Conservation (phyloP, 441 rosid species). For the Adansonia rubrostipa region DNA sequence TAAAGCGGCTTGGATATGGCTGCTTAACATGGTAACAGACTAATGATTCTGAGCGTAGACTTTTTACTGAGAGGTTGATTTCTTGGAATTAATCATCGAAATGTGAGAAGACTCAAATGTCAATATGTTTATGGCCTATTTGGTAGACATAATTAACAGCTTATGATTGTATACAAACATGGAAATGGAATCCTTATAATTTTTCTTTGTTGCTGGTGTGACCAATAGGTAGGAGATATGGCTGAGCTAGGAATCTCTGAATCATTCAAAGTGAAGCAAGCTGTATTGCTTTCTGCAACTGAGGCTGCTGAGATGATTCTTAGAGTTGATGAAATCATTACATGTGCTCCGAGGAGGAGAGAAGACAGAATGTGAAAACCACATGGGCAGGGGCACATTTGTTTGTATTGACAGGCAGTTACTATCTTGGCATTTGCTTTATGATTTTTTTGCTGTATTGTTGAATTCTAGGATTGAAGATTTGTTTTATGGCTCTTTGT, state of each 20-base stretch:
- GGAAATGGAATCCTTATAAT: background rate
- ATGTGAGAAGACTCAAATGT: background rate
- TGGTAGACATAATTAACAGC: background rate
- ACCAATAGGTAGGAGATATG: slow-evolving; percentile 82
- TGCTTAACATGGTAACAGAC: background rate
- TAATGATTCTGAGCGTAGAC: background rate
- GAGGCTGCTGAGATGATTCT: slow-evolving; percentile 99
- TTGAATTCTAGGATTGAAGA: slow-evolving; percentile 6
- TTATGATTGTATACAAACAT: background rate
- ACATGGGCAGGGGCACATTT: background rate
- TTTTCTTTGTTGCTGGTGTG: background rate
- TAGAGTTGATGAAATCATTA: slow-evolving; percentile 92
- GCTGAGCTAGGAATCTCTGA: slow-evolving; percentile 80
- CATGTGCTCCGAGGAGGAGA: slow-evolving; percentile 90
- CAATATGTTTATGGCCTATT: background rate
- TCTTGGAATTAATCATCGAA: background rate
- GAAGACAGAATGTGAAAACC: slow-evolving; percentile 84
- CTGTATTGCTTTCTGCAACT: slow-evolving; percentile 87
- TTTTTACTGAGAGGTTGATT: background rate
- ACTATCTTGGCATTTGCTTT: slow-evolving; percentile 13
- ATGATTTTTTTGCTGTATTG: background rate
- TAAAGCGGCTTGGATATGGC: background rate
- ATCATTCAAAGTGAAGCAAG: slow-evolving; percentile 94
- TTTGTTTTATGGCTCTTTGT: background rate
- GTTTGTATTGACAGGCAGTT: background rate